phyloP scores from a whole-genome alignment of 1,284 basidiomycete species.

The Ceratobasidium papillatum region DNA sequence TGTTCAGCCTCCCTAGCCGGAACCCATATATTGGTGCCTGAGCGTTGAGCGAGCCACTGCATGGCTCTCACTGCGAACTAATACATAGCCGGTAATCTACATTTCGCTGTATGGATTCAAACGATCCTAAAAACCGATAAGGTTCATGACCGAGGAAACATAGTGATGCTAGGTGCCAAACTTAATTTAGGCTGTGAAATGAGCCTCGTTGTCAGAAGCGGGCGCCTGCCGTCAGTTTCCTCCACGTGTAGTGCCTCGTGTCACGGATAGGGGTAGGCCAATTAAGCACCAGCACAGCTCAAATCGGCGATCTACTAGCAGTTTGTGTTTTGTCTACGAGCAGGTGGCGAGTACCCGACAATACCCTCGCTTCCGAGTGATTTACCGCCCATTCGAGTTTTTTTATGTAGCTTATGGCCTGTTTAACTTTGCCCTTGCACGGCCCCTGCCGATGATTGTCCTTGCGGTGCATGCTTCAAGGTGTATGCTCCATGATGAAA shows the following conservation, averaged over 20 bases:
- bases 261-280: background rate
- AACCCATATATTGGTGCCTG: background rate
- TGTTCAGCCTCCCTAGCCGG: background rate
- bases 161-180: background rate
- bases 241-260: background rate
- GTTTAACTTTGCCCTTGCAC: too few relatives aligned
- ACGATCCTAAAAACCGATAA: background rate
- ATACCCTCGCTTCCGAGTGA: background rate
- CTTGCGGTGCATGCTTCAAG: too few relatives aligned
- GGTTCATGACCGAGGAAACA: background rate
- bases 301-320: background rate
- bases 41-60: slow-evolving; percentile 7
- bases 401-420: too few relatives aligned
- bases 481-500: too few relatives aligned
- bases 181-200: background rate
- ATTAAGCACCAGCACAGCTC: too few relatives aligned
- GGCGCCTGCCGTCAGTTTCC: background rate
- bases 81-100: too few relatives aligned
- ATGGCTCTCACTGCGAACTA: background rate
- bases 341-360: background rate
- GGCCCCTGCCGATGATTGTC: too few relatives aligned
- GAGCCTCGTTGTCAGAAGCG: background rate
- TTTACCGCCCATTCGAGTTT: background rate
- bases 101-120: too few relatives aligned
- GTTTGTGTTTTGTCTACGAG: background rate